Conservation (phyloP, 2,329 filamentous ascomycete genomes). For the Mariannaea elegans region DNA sequence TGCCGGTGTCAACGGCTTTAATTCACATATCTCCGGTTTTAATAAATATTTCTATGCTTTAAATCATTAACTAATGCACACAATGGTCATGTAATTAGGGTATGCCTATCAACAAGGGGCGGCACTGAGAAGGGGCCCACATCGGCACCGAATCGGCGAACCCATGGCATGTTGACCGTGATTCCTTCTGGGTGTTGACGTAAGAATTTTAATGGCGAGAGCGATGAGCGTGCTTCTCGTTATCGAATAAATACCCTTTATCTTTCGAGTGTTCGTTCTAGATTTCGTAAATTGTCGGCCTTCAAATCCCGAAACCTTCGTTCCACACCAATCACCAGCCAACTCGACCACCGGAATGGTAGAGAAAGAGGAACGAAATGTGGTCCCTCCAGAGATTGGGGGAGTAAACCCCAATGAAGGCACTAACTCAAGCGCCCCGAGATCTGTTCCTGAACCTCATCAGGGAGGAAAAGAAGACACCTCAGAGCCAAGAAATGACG, state of each 20-base stretch:
- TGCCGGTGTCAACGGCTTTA: not conserved
- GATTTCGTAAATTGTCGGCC: no score
- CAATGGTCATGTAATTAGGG: not conserved
- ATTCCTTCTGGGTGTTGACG: no score
- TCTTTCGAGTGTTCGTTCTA: no score
- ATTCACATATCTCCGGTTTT: not conserved
- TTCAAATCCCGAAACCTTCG: no score
- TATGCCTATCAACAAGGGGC: not conserved
- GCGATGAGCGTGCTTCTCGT: no score
- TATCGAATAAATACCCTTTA: no score
- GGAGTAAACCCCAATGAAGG: no score
- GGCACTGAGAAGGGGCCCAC: not conserved
- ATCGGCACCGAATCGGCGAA: conserved; percentile 6
- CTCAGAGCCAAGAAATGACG: not conserved
- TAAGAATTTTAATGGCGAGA: no score
- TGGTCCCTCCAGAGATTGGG: no score
- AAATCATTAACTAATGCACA: not conserved
- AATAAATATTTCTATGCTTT: not conserved
- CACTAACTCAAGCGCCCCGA: not conserved
- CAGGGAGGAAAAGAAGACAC: not conserved
- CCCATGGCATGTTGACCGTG: not conserved
- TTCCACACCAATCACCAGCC: no score
- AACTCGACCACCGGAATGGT: no score
- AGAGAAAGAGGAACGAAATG: no score
- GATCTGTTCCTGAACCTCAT: not conserved